Evolutionary conservation across 441 rosid genomes (phyloP).

Genomic region (Eugenia klotzschiana): DNA sequence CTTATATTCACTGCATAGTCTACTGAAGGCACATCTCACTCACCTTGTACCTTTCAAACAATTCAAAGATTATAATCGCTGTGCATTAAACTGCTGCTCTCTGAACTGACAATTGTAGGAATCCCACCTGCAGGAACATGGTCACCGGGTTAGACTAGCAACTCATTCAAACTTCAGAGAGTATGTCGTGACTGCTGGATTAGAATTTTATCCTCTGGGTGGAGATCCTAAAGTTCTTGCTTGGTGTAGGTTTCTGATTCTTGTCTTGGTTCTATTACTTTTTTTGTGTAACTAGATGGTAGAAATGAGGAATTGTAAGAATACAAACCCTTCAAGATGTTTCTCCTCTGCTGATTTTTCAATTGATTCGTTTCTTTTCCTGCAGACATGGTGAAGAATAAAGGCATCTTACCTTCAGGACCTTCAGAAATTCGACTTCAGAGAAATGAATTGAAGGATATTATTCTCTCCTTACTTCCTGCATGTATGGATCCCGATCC

Average conservation of each 20-base stretch:
- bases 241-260: constrained; percentile 24
- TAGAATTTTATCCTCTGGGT: constrained; percentile 50
- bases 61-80: not conserved
- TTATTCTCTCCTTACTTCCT: constrained; percentile 29
- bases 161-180: constrained; percentile 48
- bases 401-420: constrained; percentile 38
- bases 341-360: not conserved
- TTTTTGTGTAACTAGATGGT: not conserved
- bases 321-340: not conserved
- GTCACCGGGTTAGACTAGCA: constrained; percentile 53
- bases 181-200: constrained; percentile 36
- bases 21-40: not conserved
- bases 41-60: not conserved
- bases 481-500: constrained; percentile 30
- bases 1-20: not conserved
- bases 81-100: not conserved
- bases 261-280: not conserved
- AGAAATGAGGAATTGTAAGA: not conserved
- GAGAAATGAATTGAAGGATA: constrained; percentile 27
- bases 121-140: constrained; percentile 35
- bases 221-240: constrained; percentile 59
- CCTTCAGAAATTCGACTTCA: constrained; percentile 30
- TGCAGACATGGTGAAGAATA: constrained; percentile 42
- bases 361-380: not conserved
- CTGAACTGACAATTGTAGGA: not conserved